Conservation (phyloP, 768 basidiomycete genomes). For the Termitomyces heimii region DNA sequence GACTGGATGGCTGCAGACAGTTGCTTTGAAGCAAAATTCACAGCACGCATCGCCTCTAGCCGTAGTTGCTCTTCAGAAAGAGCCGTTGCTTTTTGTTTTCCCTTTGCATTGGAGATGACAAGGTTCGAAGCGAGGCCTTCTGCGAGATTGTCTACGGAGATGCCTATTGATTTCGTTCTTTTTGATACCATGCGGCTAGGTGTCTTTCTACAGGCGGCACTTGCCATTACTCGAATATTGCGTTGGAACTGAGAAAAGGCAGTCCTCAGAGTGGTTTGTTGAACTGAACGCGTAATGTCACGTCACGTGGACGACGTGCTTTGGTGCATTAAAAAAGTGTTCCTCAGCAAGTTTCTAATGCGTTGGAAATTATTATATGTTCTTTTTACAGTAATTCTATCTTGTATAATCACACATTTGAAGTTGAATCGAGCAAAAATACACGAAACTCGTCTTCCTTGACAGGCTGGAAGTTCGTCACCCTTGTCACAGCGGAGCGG, state of each 20-base stretch:
- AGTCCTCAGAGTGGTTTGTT: not conserved
- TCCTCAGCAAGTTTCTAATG: too few relatives aligned
- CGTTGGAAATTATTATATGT: too few relatives aligned
- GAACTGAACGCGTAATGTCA: not conserved
- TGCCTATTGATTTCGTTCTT: not conserved
- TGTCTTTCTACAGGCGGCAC: not conserved
- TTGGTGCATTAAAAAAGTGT: too few relatives aligned
- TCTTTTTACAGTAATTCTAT: too few relatives aligned
- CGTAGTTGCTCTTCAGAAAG: slow-evolving; percentile 29
- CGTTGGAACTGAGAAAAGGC: not conserved
- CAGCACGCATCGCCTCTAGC: slow-evolving; percentile 49
- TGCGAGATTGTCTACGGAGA: slow-evolving; percentile 22
- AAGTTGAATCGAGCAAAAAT: too few relatives aligned
- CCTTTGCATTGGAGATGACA: slow-evolving; percentile 22
- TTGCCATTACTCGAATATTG: not conserved
- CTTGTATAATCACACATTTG: too few relatives aligned
- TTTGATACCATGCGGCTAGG: not conserved
- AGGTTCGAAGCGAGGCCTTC: slow-evolving; percentile 22
- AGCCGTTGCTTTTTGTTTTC: slow-evolving; percentile 22
- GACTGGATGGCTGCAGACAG: slow-evolving; percentile 47
- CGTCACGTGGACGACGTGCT: not conserved
- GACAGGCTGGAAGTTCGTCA: too few relatives aligned
- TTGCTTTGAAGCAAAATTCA: slow-evolving; percentile 57
- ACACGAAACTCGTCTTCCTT: too few relatives aligned
- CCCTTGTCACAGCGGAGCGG: too few relatives aligned